Evolutionary conservation across 257 asterid genomes (phyloP).

Genomic region (Pogostemon cablin): DNA sequence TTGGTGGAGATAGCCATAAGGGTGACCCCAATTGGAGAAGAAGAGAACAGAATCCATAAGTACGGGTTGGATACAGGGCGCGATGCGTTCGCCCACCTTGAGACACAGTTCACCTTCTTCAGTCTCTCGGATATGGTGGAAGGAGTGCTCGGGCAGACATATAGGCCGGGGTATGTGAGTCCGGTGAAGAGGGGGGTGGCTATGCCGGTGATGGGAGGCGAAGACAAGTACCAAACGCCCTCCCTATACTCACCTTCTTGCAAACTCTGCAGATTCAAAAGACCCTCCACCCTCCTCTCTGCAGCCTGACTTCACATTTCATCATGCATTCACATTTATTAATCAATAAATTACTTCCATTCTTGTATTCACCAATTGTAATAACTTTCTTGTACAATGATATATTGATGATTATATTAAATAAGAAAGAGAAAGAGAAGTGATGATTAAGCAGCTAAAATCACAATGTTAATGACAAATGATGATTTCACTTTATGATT

Average conservation of each 20-base stretch:
- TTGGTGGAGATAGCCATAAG: conserved; percentile 52
- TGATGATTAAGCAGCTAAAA: too few relatives aligned
- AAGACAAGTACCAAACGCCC: conserved; percentile 62
- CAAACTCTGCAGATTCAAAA: conserved; percentile 55
- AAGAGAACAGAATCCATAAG: conserved; percentile 59
- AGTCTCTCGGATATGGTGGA: conserved; percentile 50
- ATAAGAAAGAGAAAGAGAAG: too few relatives aligned
- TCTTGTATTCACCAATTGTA: neutral
- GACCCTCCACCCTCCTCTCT: conserved; percentile 44
- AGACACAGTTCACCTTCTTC: conserved; percentile 63
- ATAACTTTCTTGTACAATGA: too few relatives aligned
- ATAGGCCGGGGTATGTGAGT: conserved; percentile 57
- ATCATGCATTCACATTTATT: neutral
- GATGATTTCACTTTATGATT: neutral
- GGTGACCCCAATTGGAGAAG: conserved; percentile 55
- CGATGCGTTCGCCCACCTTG: conserved; percentile 67
- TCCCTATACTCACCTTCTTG: conserved; percentile 58
- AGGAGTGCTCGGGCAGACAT: conserved; percentile 67
- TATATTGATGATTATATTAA: too few relatives aligned
- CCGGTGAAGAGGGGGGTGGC: conserved; percentile 69
- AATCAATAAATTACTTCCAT: neutral
- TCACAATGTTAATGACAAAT: too few relatives aligned
- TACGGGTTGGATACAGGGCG: conserved; percentile 49
- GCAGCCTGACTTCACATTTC: conserved; percentile 26
- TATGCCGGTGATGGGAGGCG: conserved; percentile 79